phyloP scores from a whole-genome alignment of 2,329 filamentous ascomycete genomes.

The Alternaria viburni region DNA sequence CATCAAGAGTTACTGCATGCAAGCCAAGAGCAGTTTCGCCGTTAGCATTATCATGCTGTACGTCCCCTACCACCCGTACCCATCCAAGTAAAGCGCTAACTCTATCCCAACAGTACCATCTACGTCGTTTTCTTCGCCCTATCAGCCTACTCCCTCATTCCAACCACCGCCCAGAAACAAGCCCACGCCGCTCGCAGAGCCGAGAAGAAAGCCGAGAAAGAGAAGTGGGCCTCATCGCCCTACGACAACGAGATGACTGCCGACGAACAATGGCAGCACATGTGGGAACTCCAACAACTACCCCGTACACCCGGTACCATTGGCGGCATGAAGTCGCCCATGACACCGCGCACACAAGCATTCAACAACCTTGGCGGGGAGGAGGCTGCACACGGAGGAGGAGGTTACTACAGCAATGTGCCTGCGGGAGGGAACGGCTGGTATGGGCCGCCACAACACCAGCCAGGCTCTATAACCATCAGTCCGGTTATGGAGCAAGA shows the following conservation, averaged over 20 bases:
- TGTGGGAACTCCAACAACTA: conserved; percentile 51
- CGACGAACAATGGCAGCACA: conserved; percentile 50
- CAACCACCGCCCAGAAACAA: conserved; percentile 42
- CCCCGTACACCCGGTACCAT: conserved; percentile 43
- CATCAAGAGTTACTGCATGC: conserved; percentile 64
- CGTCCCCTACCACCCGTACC: conserved; percentile 42
- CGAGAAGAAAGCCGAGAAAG: conserved; percentile 45
- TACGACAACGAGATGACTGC: conserved; percentile 42
- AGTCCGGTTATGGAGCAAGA: conserved; percentile 29
- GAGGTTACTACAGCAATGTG: conserved; percentile 16
- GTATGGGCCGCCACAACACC: conserved; percentile 14
- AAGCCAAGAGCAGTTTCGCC: conserved; percentile 72
- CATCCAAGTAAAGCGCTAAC: background rate
- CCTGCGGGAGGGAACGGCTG: conserved; percentile 13
- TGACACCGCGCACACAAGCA: conserved; percentile 45
- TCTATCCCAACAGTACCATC: conserved; percentile 56
- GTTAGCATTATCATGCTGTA: conserved; percentile 72
- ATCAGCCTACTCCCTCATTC: conserved; percentile 62
- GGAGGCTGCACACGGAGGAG: conserved; percentile 9
- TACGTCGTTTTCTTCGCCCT: conserved; percentile 66
- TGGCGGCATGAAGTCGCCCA: conserved; percentile 36
- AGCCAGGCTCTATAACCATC: conserved; percentile 17
- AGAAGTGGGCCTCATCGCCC: conserved; percentile 40
- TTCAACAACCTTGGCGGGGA: conserved; percentile 37
- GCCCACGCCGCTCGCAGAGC: conserved; percentile 33